Evolutionary conservation across 768 basidiomycete species (phyloP).

Genomic region (Kwoniella bestiolae): DNA sequence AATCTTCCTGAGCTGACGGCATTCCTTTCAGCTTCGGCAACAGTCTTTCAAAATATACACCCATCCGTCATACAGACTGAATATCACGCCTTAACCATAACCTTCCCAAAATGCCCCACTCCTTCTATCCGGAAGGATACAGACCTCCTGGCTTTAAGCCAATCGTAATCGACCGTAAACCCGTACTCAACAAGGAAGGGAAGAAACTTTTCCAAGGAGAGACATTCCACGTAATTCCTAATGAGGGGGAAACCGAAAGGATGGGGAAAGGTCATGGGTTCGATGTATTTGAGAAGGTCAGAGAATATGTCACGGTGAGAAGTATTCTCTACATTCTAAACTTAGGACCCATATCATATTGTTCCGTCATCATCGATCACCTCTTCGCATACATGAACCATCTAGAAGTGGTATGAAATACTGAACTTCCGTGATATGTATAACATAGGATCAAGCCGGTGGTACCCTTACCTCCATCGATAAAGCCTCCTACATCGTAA

Average conservation of each 20-base stretch:
- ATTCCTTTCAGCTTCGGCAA: too few species aligned
- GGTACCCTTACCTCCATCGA: not conserved
- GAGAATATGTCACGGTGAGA: not conserved
- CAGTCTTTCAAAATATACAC: too few species aligned
- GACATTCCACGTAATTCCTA: not conserved
- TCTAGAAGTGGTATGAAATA: too few species aligned
- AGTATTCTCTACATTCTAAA: too few species aligned
- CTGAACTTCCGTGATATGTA: too few species aligned
- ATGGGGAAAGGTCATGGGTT: not conserved
- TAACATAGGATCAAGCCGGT: not conserved
- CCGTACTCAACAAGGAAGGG: not conserved
- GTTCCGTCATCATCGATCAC: too few species aligned
- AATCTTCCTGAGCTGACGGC: too few species aligned
- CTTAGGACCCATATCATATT: too few species aligned
- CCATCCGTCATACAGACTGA: too few species aligned
- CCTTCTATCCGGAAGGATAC: too few species aligned
- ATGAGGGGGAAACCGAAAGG: not conserved
- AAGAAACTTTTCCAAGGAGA: constrained; percentile 4
- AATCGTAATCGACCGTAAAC: not conserved
- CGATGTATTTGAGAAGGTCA: not conserved
- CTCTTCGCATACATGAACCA: too few species aligned
- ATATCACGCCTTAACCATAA: too few species aligned
- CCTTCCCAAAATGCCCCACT: not conserved
- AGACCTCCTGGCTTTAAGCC: not conserved
- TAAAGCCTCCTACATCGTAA: not conserved